phyloP scores from a whole-genome alignment of 495 filamentous ascomycete species.

The Daldinia childiae region DNA sequence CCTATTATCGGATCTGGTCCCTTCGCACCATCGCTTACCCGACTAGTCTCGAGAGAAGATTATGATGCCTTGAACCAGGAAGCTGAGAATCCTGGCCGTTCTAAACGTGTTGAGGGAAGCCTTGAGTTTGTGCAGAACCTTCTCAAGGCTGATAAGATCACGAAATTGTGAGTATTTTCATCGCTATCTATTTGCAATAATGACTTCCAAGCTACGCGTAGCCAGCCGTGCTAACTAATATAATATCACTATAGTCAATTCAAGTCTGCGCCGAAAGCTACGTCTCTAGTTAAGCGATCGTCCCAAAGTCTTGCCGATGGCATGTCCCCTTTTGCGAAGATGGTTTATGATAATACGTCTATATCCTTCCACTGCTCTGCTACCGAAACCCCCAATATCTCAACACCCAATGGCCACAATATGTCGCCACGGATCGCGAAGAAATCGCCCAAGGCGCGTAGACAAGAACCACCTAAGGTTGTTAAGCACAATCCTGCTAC shows the following conservation, averaged over 20 bases:
- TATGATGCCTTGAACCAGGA: slow-evolving; percentile 64
- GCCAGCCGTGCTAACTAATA: slow-evolving; percentile 25
- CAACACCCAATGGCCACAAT: slow-evolving; percentile 25
- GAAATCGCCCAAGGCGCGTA: slow-evolving; percentile 36
- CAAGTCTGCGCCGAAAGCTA: slow-evolving; percentile 59
- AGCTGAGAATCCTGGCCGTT: slow-evolving; percentile 48
- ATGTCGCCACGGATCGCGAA: slow-evolving; percentile 36
- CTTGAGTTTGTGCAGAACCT: slow-evolving; percentile 75
- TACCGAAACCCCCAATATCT: slow-evolving; percentile 40
- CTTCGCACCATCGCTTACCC: slow-evolving; percentile 56
- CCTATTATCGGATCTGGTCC: slow-evolving; percentile 66
- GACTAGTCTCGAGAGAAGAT: slow-evolving; percentile 55
- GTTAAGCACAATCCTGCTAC: slow-evolving; percentile 43
- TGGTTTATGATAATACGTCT: slow-evolving; percentile 55
- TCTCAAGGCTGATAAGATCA: slow-evolving; percentile 71
- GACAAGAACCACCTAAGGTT: slow-evolving; percentile 37
- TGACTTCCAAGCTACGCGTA: not conserved
- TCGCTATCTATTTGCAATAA: not conserved
- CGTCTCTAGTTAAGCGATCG: slow-evolving; percentile 22
- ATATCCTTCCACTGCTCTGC: slow-evolving; percentile 49
- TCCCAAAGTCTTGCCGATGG: slow-evolving; percentile 42
- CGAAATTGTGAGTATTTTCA: slow-evolving; percentile 70
- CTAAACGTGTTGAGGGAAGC: slow-evolving; percentile 56
- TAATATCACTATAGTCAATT: slow-evolving; percentile 67
- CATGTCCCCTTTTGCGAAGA: slow-evolving; percentile 55